Evolutionary conservation across 164 flowering plant species (phyloP).

Genomic region (Warburgia ugandensis): DNA sequence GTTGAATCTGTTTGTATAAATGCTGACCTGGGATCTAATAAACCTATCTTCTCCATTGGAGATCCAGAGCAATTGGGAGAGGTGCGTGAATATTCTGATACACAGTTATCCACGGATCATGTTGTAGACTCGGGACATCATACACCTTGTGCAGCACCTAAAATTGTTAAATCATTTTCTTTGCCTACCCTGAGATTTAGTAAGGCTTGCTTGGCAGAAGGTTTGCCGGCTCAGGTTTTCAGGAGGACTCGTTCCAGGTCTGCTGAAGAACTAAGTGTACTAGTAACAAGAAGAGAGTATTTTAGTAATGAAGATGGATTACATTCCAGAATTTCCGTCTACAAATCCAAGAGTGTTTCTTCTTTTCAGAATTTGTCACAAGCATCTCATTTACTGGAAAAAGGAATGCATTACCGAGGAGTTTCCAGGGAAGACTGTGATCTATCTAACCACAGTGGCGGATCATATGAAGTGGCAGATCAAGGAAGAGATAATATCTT

Average conservation of each 20-base stretch:
- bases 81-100: slow-evolving; percentile 25
- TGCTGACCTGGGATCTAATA: slow-evolving; percentile 23
- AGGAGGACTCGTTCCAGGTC: slow-evolving; percentile 35
- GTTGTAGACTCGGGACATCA: slow-evolving; percentile 26
- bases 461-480: slow-evolving; percentile 16
- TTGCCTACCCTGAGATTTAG: slow-evolving; percentile 33
- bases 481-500: slow-evolving; percentile 21
- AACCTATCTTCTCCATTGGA: slow-evolving; percentile 44
- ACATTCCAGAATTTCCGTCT: background rate
- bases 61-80: slow-evolving; percentile 40
- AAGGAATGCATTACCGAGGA: background rate
- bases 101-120: slow-evolving; percentile 27
- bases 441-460: slow-evolving; percentile 10
- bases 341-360: slow-evolving; percentile 1
- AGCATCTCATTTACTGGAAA: slow-evolving; percentile 1
- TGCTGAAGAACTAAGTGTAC: slow-evolving; percentile 36
- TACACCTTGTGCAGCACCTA: slow-evolving; percentile 22
- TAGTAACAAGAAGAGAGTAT: slow-evolving; percentile 23
- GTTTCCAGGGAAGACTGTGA: slow-evolving; percentile 8
- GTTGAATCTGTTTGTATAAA: slow-evolving; percentile 28
- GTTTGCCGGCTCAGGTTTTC: slow-evolving; percentile 14
- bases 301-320: slow-evolving; percentile 18
- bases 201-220: slow-evolving; percentile 12
- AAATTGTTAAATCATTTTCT: slow-evolving; percentile 48
- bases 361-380: slow-evolving; percentile 2